A percentile compares a stretch with the other conserved stretches of the same genome.
These are phyloP conservation scores for Lipomyces yarrowii DNA, from an alignment of 1,139 yeast genomes.

Conservation along the genomic window DNA sequence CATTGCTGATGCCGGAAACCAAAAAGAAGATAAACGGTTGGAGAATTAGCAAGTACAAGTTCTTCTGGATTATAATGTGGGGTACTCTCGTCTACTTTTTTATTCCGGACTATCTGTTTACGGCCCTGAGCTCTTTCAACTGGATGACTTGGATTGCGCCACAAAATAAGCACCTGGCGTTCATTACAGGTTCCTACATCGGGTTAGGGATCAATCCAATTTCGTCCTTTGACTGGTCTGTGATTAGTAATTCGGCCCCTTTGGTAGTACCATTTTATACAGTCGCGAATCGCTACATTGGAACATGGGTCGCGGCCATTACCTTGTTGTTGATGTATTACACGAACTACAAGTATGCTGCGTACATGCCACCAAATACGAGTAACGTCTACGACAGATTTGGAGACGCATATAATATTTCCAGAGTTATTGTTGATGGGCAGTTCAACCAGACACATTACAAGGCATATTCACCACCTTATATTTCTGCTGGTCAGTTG, in stretches of 20 bases:
- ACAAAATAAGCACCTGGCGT: slow-evolving; percentile 43
- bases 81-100: slow-evolving; percentile 38
- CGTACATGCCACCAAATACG: slow-evolving; percentile 8
- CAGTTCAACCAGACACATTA: slow-evolving; percentile 52
- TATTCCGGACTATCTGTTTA: slow-evolving; percentile 58
- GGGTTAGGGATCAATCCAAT: slow-evolving; percentile 9
- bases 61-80: slow-evolving; percentile 42
- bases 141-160: slow-evolving; percentile 61
- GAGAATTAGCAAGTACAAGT: slow-evolving; percentile 53
- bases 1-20: slow-evolving; percentile 37
- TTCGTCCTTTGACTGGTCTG: slow-evolving; percentile 22
- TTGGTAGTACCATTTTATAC: slow-evolving; percentile 4
- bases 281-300: slow-evolving; percentile 1
- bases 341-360: slow-evolving; percentile 6
- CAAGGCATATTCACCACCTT: slow-evolving; percentile 48
- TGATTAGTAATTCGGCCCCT: neutral
- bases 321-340: slow-evolving; percentile 1
- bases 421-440: slow-evolving; percentile 3
- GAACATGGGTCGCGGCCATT: slow-evolving; percentile 6
- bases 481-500: slow-evolving; percentile 10
- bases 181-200: slow-evolving; percentile 7
- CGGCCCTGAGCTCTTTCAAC: slow-evolving; percentile 54
- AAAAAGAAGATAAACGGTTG: slow-evolving; percentile 53
- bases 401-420: slow-evolving; percentile 4
- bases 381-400: slow-evolving; percentile 3